These are phyloP conservation scores for Aspergillus cejpii DNA, from an alignment of 2,329 filamentous ascomycete species.

Conservation along the genomic window DNA sequence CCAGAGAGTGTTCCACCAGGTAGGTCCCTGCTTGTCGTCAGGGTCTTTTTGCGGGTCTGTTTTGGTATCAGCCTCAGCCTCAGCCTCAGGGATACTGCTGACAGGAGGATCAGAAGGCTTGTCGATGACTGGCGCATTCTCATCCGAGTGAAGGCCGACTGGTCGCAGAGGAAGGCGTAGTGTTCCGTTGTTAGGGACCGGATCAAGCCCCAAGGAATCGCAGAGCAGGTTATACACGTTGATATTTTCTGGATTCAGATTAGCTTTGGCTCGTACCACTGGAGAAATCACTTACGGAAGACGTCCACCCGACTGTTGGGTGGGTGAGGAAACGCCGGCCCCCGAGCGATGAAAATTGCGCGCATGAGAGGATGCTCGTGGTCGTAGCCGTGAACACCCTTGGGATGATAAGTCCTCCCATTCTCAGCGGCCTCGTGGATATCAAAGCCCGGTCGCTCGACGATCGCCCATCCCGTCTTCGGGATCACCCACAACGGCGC, in stretches of 20 bases:
- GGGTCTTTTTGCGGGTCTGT: constrained; percentile 14
- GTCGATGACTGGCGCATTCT: constrained; percentile 26
- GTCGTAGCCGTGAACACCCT: constrained; percentile 89
- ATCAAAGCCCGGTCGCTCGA: constrained; percentile 71
- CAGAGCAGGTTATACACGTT: constrained; percentile 94
- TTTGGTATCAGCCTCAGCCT: constrained; percentile 5
- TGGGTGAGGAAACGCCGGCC: constrained; percentile 82
- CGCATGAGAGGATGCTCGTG: constrained; percentile 92
- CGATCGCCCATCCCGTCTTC: constrained; percentile 86
- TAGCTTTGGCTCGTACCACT: neutral
- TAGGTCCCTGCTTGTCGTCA: constrained; percentile 17
- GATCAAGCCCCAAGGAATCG: constrained; percentile 69
- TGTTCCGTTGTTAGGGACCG: constrained; percentile 80
- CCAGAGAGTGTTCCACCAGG: constrained; percentile 32
- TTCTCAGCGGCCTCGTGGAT: constrained; percentile 60
- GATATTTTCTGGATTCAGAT: constrained; percentile 63
- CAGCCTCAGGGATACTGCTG: constrained; percentile 7
- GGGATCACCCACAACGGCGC: constrained; percentile 93
- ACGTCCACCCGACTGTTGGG: constrained; percentile 70
- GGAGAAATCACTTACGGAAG: constrained; percentile 63
- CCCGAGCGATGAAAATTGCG: constrained; percentile 86
- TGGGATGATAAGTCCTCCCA: constrained; percentile 65
- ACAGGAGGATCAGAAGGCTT: constrained; percentile 30
- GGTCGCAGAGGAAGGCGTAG: constrained; percentile 48
- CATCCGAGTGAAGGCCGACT: constrained; percentile 42